A percentile compares a stretch with the other conserved stretches of the same genome.
These are phyloP conservation scores for Trichoderma breve DNA, from an alignment of 2,329 filamentous ascomycete species.

Conservation along the genomic window DNA sequence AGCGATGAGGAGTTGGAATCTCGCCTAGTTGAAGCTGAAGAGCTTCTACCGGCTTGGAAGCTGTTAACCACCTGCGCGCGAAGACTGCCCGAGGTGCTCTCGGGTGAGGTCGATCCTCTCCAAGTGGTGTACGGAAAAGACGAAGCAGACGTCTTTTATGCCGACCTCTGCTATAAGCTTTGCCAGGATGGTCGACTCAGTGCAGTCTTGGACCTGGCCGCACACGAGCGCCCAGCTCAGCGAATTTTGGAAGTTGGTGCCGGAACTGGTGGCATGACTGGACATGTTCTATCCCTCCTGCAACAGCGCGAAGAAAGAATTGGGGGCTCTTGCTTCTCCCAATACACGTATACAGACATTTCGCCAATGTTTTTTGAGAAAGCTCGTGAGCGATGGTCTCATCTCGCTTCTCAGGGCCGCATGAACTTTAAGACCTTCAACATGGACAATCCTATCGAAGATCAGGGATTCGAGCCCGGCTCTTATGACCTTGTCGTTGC, in stretches of 20 bases:
- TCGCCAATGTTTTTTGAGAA: conserved; percentile 35
- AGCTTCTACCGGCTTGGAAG: background rate
- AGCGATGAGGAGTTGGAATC: background rate
- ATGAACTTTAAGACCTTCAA: conserved; percentile 28
- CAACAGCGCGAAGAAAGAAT: conserved; percentile 24
- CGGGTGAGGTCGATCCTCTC: conserved; percentile 35
- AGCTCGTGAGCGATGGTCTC: conserved; percentile 16
- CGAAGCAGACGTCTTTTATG: conserved; percentile 36
- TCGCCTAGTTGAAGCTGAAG: background rate
- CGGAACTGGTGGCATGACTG: conserved; percentile 38
- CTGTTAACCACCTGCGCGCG: background rate
- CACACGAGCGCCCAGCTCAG: conserved; percentile 36
- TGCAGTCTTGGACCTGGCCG: conserved; percentile 6
- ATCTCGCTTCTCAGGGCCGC: background rate
- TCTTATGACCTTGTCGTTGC: conserved; percentile 42
- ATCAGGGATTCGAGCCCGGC: conserved; percentile 33
- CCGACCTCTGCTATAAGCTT: conserved; percentile 31
- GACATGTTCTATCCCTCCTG: conserved; percentile 27
- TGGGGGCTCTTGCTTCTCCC: conserved; percentile 24
- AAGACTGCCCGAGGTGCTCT: conserved; percentile 32
- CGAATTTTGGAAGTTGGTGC: conserved; percentile 42
- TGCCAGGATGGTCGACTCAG: conserved; percentile 16
- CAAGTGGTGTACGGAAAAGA: conserved; percentile 37
- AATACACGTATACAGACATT: conserved; percentile 44
- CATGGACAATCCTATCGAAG: conserved; percentile 26